These are phyloP conservation scores for Lepiota subincarnata DNA, from an alignment of 768 basidiomycete species.

Conservation along the genomic window DNA sequence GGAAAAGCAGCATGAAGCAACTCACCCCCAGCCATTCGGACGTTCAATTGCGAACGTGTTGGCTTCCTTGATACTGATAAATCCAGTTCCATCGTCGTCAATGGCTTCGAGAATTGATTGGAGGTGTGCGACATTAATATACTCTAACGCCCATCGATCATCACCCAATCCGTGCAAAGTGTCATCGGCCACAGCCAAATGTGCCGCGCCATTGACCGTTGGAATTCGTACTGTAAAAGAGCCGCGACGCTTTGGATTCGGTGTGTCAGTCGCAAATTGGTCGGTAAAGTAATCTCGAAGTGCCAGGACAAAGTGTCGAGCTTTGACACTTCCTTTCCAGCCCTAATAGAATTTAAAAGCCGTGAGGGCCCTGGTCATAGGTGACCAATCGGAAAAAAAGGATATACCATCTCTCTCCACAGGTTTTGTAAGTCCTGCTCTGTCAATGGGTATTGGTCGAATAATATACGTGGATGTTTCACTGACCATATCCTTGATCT, in stretches of 20 bases:
- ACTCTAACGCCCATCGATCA: constrained; percentile 30
- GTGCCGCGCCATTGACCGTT: not conserved
- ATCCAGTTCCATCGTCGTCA: constrained; percentile 38
- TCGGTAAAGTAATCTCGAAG: constrained; percentile 36
- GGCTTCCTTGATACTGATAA: constrained; percentile 30
- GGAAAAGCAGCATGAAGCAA: not conserved
- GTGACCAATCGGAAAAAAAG: no score
- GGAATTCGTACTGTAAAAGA: not conserved
- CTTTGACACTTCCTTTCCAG: constrained; percentile 52
- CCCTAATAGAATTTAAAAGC: constrained; percentile 22
- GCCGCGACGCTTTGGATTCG: not conserved
- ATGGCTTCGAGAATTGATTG: constrained; percentile 34
- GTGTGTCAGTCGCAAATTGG: constrained; percentile 3
- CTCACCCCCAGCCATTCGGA: constrained; percentile 27
- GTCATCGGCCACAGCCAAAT: constrained; percentile 1
- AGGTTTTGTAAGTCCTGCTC: constrained; percentile 10
- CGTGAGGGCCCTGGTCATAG: not conserved
- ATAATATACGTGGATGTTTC: not conserved
- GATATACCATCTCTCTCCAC: constrained; percentile 13
- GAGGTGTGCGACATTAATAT: constrained; percentile 27
- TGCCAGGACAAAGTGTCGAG: constrained; percentile 44
- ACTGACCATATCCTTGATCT: constrained; percentile 36
- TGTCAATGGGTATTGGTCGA: not conserved
- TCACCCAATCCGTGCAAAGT: constrained; percentile 4
- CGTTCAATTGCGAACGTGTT: constrained; percentile 27